Evolutionary conservation across 2,329 filamentous ascomycete species (phyloP), one percentile per base, ranked within the genome.

Genomic region (Ceratocystiopsis sp.): DNA sequence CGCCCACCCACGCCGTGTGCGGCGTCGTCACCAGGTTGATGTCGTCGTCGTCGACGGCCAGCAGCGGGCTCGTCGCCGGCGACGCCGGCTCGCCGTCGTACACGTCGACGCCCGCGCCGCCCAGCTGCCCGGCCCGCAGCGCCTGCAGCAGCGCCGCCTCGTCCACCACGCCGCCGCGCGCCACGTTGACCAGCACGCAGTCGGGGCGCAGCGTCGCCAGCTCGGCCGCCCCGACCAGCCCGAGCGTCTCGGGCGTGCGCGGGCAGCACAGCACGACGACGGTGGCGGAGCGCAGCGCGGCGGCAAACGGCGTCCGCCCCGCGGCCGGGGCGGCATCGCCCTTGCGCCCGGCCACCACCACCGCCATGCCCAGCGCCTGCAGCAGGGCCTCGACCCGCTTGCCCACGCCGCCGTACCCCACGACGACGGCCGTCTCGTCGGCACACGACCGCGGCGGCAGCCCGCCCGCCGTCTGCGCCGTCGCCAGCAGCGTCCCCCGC

Each of bases 371-470:
- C 15, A 60, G 52, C 3, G 50, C 54, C 2, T 35, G 34, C 8
- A 51, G 49, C 2, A 53, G 50, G 37, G 54, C 57, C n/a, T 53
- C 56, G 37, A 57, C 53, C 3, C 51, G 49, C 13, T 52, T 46
- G 3, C 59, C 58, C 32, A 61, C 59, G 16, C 54, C 52, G 3
- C 59, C 59, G 42, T 60, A 48, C 2, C 58, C 59, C n/a, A 60
- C 52, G 29, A 60, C 48, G 3, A 54, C 58, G 3, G 57, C 48
- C 9, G 48, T 48, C 37, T 47, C 25, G 47, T 51, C 19, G 38
- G 39, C 14, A 37, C 42, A 29, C 45, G 50, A 32, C 48, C 44
- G 33, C 19, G 42, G 3, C 43, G 42, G 42, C 41, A 49, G 4
- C 2, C 15, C 32, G 21, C n/a, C n/a, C n/a, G n/a, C n/a, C n/a